phyloP scores from a whole-genome alignment of 164 flowering plant species.

The Dillenia turbinata region DNA sequence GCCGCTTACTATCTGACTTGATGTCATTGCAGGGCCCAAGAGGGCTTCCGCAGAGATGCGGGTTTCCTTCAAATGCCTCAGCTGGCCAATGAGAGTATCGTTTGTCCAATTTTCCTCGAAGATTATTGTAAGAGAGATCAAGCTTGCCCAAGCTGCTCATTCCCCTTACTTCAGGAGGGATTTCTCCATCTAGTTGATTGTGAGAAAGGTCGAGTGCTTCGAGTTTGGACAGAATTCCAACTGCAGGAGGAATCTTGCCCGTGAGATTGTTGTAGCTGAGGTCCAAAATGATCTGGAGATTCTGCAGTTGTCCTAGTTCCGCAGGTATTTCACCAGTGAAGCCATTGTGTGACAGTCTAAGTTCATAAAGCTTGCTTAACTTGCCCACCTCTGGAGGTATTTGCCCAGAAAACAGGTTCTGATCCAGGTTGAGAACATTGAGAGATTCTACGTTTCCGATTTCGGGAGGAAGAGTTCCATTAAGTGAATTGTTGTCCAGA shows the following conservation, averaged over 20 bases:
- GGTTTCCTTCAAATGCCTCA: conserved; percentile 62
- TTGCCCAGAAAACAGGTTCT: conserved; percentile 54
- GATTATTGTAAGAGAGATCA: conserved; percentile 71
- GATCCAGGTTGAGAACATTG: conserved; percentile 58
- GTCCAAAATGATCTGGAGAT: conserved; percentile 75
- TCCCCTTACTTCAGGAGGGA: conserved; percentile 54
- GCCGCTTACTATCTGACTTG: conserved; percentile 7
- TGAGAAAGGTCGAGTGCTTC: conserved; percentile 84
- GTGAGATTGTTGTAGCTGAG: conserved; percentile 80
- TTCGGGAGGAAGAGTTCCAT: conserved; percentile 63
- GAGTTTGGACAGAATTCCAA: conserved; percentile 60
- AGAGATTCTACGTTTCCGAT: conserved; percentile 58
- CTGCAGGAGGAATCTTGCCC: conserved; percentile 64
- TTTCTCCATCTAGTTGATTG: conserved; percentile 64
- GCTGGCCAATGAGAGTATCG: conserved; percentile 68
- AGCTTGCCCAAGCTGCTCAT: conserved; percentile 86
- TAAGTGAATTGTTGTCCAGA: conserved; percentile 54
- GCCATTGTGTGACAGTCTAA: conserved; percentile 55
- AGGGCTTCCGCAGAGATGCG: conserved; percentile 70
- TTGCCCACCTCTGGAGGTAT: conserved; percentile 62
- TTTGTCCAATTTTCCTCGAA: conserved; percentile 65
- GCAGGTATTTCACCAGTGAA: conserved; percentile 65
- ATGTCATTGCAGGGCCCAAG: conserved; percentile 32
- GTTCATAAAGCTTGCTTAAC: conserved; percentile 70
- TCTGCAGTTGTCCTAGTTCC: conserved; percentile 68